A percentile compares a stretch with the other conserved stretches of the same genome.
These are phyloP conservation scores for Beta vulgaris DNA, from an alignment of 148 eudicot species.

Conservation along the genomic window DNA sequence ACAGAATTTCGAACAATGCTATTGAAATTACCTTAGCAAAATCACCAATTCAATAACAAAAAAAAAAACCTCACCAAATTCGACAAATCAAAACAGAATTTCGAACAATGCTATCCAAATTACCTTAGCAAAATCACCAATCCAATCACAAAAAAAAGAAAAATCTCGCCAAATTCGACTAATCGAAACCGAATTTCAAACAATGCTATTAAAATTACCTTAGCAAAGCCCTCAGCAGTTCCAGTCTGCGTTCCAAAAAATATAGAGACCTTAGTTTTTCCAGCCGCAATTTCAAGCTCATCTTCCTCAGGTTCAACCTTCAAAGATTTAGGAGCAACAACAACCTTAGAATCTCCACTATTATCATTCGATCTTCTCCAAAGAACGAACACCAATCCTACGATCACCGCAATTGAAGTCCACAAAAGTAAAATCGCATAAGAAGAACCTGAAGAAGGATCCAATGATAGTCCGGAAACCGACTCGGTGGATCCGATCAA, in stretches of 20 bases:
- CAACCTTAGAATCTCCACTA: slow-evolving; percentile 34
- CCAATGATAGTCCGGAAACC: slow-evolving; percentile 39
- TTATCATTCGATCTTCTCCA: slow-evolving; percentile 56
- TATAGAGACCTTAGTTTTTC: slow-evolving; percentile 55
- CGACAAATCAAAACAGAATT: no score
- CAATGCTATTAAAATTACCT: slow-evolving; percentile 44
- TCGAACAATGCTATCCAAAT: no score
- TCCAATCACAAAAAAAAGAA: background rate
- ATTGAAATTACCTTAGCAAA: no score
- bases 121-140: background rate
- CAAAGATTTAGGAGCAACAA: slow-evolving; percentile 42
- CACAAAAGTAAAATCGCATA: slow-evolving; percentile 35
- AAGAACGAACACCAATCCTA: slow-evolving; percentile 46
- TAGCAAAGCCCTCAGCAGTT: slow-evolving; percentile 90
- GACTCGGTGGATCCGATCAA: slow-evolving; percentile 46
- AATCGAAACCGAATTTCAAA: background rate
- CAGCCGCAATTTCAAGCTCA: slow-evolving; percentile 48
- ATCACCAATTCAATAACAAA: background rate
- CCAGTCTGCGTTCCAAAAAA: slow-evolving; percentile 89
- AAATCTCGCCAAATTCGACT: background rate
- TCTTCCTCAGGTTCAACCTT: slow-evolving; percentile 39
- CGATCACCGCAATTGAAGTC: slow-evolving; percentile 58
- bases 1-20: no score
- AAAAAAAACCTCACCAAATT: background rate
- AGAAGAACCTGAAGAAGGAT: slow-evolving; percentile 23